Evolutionary conservation across 352 stramenopile species (phyloP).

Genomic region (Pseudoperonospora humuli): DNA sequence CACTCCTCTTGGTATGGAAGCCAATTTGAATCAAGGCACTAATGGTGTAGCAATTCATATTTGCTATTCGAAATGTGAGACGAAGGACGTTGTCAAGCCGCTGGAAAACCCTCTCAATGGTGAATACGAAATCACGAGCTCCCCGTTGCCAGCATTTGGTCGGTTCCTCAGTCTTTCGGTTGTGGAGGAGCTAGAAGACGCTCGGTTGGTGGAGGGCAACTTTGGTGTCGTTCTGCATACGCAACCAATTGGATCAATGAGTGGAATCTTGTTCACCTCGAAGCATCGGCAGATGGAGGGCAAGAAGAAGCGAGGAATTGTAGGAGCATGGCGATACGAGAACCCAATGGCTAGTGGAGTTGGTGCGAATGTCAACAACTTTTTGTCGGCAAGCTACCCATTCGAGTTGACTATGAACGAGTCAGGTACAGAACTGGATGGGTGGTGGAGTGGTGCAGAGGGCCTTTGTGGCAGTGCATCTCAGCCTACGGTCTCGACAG

Average conservation of each 20-base stretch:
- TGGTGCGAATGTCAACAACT: conserved; percentile 45
- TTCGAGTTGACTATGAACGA: conserved; percentile 63
- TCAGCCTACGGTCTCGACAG: conserved; percentile 11
- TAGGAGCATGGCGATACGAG: conserved; percentile 57
- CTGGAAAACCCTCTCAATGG: conserved; percentile 66
- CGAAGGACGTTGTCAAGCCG: conserved; percentile 38
- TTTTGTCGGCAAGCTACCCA: conserved; percentile 55
- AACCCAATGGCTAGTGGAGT: conserved; percentile 27
- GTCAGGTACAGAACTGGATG: conserved; percentile 42
- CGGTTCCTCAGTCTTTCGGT: conserved; percentile 59
- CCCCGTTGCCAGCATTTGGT: conserved; percentile 29
- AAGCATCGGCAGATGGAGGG: conserved; percentile 18
- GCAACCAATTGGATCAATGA: conserved; percentile 48
- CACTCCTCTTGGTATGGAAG: conserved; percentile 81
- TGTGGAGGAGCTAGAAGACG: conserved; percentile 39
- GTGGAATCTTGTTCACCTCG: conserved; percentile 40
- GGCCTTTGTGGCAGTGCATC: conserved; percentile 14
- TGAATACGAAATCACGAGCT: conserved; percentile 64
- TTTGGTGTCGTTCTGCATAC: conserved; percentile 71
- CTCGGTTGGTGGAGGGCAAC: conserved; percentile 49
- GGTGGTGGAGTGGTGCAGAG: conserved; percentile 68
- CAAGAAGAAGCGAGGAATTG: conserved; percentile 28
- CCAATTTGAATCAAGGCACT: conserved; percentile 79
- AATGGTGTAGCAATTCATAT: conserved; percentile 67
- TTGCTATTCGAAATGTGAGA: conserved; percentile 57